These are phyloP conservation scores for Blastobotrys ciferrii DNA, from an alignment of 1,139 yeast genomes.

Conservation along the genomic window DNA sequence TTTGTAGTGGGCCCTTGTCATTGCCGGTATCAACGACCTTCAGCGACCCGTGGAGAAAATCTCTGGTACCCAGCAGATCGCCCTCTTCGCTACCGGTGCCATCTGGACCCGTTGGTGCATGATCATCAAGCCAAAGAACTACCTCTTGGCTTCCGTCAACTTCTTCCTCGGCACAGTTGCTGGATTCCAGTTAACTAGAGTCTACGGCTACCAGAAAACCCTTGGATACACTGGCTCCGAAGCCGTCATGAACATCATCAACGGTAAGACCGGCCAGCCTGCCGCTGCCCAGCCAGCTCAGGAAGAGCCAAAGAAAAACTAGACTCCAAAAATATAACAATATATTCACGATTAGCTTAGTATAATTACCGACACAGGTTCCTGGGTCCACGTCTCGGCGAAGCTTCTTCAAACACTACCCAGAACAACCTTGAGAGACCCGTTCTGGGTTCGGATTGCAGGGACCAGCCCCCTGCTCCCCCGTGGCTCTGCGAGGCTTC, in stretches of 20 bases:
- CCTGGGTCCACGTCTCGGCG: no score
- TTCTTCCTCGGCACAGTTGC: conserved; percentile 92
- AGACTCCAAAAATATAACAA: neutral
- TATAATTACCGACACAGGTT: no score
- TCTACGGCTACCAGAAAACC: conserved; percentile 57
- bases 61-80: conserved; percentile 88
- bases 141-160: conserved; percentile 85
- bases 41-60: conserved; percentile 89
- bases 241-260: conserved; percentile 56
- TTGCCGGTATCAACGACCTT: conserved; percentile 86
- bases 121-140: conserved; percentile 86
- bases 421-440: no score
- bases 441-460: no score
- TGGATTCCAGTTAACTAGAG: conserved; percentile 74
- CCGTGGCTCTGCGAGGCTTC: no score
- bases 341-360: neutral
- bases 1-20: conserved; percentile 74
- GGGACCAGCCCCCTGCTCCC: no score
- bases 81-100: conserved; percentile 85
- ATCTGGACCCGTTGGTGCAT: conserved; percentile 99
- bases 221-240: conserved; percentile 52
- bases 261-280: conserved; percentile 41
- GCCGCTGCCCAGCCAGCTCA: neutral
- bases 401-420: no score
- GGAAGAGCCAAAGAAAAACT: neutral